Conservation (phyloP, 495 filamentous ascomycete genomes). For the Penicillium ucsense region DNA sequence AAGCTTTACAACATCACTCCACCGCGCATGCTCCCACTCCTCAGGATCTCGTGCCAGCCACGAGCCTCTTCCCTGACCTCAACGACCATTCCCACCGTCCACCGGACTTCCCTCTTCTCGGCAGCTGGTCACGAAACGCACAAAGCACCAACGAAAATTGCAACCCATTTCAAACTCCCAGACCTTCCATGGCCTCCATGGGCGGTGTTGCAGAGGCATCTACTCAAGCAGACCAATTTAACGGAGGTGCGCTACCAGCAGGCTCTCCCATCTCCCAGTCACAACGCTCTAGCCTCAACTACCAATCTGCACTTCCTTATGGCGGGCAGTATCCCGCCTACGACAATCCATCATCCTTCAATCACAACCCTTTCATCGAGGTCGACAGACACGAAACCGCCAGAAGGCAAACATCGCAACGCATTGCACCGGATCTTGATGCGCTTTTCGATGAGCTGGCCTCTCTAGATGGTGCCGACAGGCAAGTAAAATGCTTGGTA, state of each 20-base stretch:
- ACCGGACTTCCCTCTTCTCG: conserved; percentile 20
- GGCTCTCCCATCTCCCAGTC: conserved; percentile 17
- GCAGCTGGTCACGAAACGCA: conserved; percentile 22
- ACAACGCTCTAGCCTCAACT: conserved; percentile 17
- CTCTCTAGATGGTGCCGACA: conserved; percentile 33
- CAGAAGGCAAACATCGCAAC: conserved; percentile 15
- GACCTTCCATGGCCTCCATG: conserved; percentile 23
- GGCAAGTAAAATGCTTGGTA: conserved; percentile 11
- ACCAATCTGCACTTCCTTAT: conserved; percentile 17
- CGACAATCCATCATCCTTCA: conserved; percentile 22
- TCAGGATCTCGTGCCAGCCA: conserved; percentile 4
- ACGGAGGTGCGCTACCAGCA: conserved; percentile 10
- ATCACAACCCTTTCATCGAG: conserved; percentile 21
- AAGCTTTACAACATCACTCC: neutral
- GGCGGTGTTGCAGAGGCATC: conserved; percentile 15
- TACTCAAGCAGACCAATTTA: conserved; percentile 13
- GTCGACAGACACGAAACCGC: conserved; percentile 25
- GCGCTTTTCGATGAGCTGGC: conserved; percentile 35
- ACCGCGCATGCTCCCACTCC: conserved; percentile 2
- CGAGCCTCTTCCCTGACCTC: conserved; percentile 1
- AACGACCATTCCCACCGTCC: conserved; percentile 2
- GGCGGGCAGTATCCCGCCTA: conserved; percentile 22
- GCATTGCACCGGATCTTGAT: conserved; percentile 34
- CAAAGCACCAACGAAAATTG: conserved; percentile 20
- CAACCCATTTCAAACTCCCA: conserved; percentile 22